These are phyloP conservation scores for Leccinum boreale DNA, from an alignment of 768 basidiomycete genomes.

Conservation along the genomic window DNA sequence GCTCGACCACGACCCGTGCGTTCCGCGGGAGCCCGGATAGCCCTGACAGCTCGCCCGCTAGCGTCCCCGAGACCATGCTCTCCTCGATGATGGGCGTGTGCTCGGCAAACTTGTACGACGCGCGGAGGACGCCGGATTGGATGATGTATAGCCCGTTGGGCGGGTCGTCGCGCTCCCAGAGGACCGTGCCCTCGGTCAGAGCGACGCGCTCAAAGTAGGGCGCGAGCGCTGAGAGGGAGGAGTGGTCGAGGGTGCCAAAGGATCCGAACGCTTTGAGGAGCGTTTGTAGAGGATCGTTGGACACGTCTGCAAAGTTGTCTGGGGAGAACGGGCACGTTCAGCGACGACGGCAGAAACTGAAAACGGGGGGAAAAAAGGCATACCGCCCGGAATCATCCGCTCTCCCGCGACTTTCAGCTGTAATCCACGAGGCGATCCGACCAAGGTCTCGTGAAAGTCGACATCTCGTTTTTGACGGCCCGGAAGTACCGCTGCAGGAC, in stretches of 20 bases:
- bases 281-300: conserved; percentile 66
- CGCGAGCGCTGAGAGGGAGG: conserved; percentile 59
- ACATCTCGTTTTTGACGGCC: conserved; percentile 52
- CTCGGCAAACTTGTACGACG: conserved; percentile 75
- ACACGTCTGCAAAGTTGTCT: conserved; percentile 30
- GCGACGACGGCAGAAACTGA: background rate
- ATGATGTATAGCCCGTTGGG: conserved; percentile 88
- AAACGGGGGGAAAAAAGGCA: background rate
- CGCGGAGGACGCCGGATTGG: conserved; percentile 81
- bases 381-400: conserved; percentile 64
- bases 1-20: conserved; percentile 81
- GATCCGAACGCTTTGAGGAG: conserved; percentile 79
- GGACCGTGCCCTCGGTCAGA: conserved; percentile 52
- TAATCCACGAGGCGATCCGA: conserved; percentile 62
- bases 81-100: conserved; percentile 70
- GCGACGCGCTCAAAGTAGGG: conserved; percentile 68
- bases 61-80: conserved; percentile 90
- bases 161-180: conserved; percentile 76
- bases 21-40: conserved; percentile 79
- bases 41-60: conserved; percentile 89
- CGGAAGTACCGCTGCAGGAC: conserved; percentile 38
- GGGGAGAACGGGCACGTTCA: background rate
- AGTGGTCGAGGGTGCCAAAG: conserved; percentile 53
- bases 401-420: conserved; percentile 72
- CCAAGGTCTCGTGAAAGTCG: conserved; percentile 38